phyloP scores from a whole-genome alignment of 2,329 filamentous ascomycete genomes.

The Alternaria arbusti region DNA sequence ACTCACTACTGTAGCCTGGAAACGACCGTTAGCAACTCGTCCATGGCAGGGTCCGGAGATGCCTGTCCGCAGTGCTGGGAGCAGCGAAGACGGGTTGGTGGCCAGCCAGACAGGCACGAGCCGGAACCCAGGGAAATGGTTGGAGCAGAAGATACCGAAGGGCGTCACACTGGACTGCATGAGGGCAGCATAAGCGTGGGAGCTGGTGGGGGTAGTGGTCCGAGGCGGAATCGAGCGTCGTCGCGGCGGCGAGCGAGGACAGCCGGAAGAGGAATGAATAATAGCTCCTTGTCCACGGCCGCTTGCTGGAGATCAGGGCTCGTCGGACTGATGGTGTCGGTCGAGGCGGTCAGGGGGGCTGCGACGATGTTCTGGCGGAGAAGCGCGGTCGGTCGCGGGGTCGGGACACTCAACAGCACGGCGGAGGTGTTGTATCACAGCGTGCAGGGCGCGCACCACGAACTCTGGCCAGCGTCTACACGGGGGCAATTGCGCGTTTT shows the following conservation, averaged over 20 bases:
- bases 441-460: slow-evolving; percentile 22
- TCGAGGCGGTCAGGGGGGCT: not conserved
- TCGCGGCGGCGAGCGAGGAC: slow-evolving; percentile 18
- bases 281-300: slow-evolving; percentile 11
- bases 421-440: slow-evolving; percentile 19
- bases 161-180: slow-evolving; percentile 53
- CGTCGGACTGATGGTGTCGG: not conserved
- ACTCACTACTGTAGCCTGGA: slow-evolving; percentile 56
- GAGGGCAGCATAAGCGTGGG: slow-evolving; percentile 51
- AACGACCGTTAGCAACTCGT: slow-evolving; percentile 27
- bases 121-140: slow-evolving; percentile 39
- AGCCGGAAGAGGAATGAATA: slow-evolving; percentile 21
- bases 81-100: slow-evolving; percentile 13
- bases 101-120: slow-evolving; percentile 50
- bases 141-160: slow-evolving; percentile 50
- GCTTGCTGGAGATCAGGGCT: not conserved
- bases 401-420: slow-evolving; percentile 5
- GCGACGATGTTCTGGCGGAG: slow-evolving; percentile 13
- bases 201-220: slow-evolving; percentile 39
- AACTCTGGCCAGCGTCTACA: slow-evolving; percentile 30
- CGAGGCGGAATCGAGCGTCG: slow-evolving; percentile 21
- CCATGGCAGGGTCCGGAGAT: slow-evolving; percentile 9
- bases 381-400: slow-evolving; percentile 23
- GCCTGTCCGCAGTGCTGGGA: slow-evolving; percentile 6
- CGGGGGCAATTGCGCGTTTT: slow-evolving; percentile 35